Base-by-base conservation (phyloP, 495 filamentous ascomycete genomes). In the Talaromyces liani region DNA sequence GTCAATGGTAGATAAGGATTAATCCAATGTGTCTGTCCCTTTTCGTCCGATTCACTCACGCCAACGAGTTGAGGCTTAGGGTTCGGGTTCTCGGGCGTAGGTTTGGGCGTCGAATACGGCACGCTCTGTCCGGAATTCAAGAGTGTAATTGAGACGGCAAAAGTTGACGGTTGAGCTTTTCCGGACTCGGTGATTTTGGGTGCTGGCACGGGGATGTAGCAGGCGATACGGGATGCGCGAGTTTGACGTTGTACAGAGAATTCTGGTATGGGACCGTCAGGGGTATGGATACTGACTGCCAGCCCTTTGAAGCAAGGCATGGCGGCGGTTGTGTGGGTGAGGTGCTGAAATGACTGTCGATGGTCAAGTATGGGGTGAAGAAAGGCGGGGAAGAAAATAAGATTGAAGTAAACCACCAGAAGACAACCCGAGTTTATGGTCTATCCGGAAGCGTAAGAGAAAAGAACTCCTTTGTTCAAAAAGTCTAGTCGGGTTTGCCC, bases 271-370 rank as follows among this genome's bases (percentile, higher is more conserved):
- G 94, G 91, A 65, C 91, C 89, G 69, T 91, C 88, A 63, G 91
- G 91, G 36, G 92, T 91, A 74, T 97, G 93, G 70, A 97, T 94
- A 81, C 91, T 95, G 72, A 97, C 92, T 57, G 93, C 92, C 70
- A 97, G 90, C 74, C 93, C 93, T 79, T 95, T 94, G 82, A 96
- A 97, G 86, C 93, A 97, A 79, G 93, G 93, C 93, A 96, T 96
- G 70, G 57, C 72, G 73, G 41, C 31, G 60, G 14, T 54, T 20
- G 20, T 36, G 27, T 14, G 20, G 20, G 24, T 33, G 4, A 36
- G 6, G 16, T 24, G 12, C 31, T 34, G 27, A 33, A 9, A 58
- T 24, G 56, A 25, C 20, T 29, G 22, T 27, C 14, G 53, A 56
- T 29, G 8, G 5, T 27, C 27, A 56, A 27, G 53, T 56, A 25